Evolutionary conservation across 176 grass and related monocot genomes (phyloP).

Genomic region (Carex scoparia): DNA sequence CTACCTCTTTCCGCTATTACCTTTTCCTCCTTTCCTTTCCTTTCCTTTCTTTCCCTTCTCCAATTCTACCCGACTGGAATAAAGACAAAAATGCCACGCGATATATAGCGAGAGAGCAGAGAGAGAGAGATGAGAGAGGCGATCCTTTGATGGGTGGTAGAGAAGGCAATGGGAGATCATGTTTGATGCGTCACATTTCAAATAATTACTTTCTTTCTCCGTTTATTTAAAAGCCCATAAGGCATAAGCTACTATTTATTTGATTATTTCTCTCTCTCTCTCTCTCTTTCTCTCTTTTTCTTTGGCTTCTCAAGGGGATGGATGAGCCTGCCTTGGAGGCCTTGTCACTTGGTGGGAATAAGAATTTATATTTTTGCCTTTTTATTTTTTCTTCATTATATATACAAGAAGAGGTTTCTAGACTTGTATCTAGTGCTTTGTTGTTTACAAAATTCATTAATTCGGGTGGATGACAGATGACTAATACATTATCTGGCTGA

Average conservation of each 20-base stretch:
- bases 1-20: not conserved
- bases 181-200: constrained; percentile 14
- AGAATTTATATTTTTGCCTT: constrained; percentile 11
- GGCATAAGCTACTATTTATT: not conserved
- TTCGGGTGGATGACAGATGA: not conserved
- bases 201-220: constrained; percentile 12
- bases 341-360: constrained; percentile 6
- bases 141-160: constrained; percentile 21
- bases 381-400: not conserved
- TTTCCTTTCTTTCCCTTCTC: not conserved
- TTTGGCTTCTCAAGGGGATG: not conserved
- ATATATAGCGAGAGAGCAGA: not conserved
- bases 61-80: constrained; percentile 8
- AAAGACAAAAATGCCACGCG: not conserved
- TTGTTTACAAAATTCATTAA: not conserved
- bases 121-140: not conserved
- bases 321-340: not conserved
- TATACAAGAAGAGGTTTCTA: not conserved
- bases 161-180: constrained; percentile 4
- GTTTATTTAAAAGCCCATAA: constrained; percentile 11
- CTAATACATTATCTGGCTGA: too few relatives aligned
- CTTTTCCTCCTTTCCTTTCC: not conserved
- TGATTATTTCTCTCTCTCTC: not conserved
- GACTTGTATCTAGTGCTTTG: not conserved
- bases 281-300: not conserved